Base-by-base conservation (phyloP, 1,284 basidiomycete species). In the Inonotus hispidus region DNA sequence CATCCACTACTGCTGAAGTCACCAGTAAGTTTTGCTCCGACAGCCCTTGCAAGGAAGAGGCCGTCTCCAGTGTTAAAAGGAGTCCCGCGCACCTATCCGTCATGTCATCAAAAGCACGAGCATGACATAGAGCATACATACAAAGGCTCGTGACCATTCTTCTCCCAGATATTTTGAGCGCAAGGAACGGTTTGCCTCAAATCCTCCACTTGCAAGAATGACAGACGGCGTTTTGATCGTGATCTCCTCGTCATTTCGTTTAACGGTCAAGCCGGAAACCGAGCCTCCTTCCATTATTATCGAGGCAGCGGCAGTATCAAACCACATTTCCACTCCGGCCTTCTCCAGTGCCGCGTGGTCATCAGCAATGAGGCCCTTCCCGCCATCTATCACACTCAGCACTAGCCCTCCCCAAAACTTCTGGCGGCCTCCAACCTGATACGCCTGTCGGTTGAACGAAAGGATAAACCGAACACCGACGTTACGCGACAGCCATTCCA, bases 371-470 rank as follows among this genome's bases (percentile, higher is more conserved):
- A 88, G 71, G 1, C 86, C 85, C 68, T 87, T 88, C 6, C 86
- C 85, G 2, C 85, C 85, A 46, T 82, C 79, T 53, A 80, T 74
- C 13, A 83, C 81, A 64, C 79, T 77, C 21, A 87, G 74, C 16
- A 79, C 83, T 69, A 88, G 71, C 2, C 85, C 87, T 21, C 86
- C 86, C 85, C 85, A 88, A 66, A 87, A 88, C 63, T 78, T 83
- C 66, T 83, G 79, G 59, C 80, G 75, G 29, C 84, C 84, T 29
- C 79, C 71, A 29, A 87, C 79, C 59, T 83, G 76, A 68, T 87
- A 88, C 14, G 85, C 87, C 67, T 88, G 85, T 2, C 84, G 74
- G 66, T 87, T 77, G 70, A 85, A 85, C 1, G 84, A 77, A 35
- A 88, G 71, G n/a, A 72, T 72, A 69, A 86, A 88, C 1, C 81